phyloP scores from a whole-genome alignment of 129 eudicot species.

The Artemisia tridentata region DNA sequence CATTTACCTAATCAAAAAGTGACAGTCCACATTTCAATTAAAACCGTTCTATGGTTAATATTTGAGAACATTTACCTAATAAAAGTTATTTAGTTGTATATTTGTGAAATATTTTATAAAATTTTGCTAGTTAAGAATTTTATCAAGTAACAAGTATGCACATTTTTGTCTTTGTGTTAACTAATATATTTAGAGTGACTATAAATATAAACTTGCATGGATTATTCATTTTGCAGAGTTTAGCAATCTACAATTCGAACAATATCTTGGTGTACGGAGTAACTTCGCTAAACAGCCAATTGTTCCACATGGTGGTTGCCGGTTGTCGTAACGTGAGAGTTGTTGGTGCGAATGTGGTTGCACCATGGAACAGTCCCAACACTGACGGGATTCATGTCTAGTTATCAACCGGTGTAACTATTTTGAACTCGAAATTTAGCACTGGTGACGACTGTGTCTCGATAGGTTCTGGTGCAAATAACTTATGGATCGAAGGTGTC shows the following conservation, averaged over 20 bases:
- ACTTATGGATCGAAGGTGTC: conserved; percentile 54
- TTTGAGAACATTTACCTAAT: no score
- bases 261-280: conserved; percentile 43
- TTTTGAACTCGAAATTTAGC: conserved; percentile 50
- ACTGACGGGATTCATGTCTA: conserved; percentile 77
- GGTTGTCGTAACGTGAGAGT: conserved; percentile 36
- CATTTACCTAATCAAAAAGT: no score
- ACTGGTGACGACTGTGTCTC: conserved; percentile 86
- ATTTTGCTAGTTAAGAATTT: no score
- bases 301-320: conserved; percentile 60
- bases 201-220: background rate
- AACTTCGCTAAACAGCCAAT: conserved; percentile 65
- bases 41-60: no score
- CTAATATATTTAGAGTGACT: no score
- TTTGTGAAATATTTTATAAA: no score
- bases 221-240: conserved; percentile 40
- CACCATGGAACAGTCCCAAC: conserved; percentile 64
- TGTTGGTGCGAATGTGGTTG: conserved; percentile 31
- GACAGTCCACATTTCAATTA: no score
- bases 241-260: conserved; percentile 51
- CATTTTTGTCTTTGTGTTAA: no score
- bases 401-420: conserved; percentile 49
- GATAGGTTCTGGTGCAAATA: conserved; percentile 55
- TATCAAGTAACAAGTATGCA: no score
- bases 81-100: no score